phyloP scores from a whole-genome alignment of 73 alveolate genomes.

The Tetrahymena borealis region DNA sequence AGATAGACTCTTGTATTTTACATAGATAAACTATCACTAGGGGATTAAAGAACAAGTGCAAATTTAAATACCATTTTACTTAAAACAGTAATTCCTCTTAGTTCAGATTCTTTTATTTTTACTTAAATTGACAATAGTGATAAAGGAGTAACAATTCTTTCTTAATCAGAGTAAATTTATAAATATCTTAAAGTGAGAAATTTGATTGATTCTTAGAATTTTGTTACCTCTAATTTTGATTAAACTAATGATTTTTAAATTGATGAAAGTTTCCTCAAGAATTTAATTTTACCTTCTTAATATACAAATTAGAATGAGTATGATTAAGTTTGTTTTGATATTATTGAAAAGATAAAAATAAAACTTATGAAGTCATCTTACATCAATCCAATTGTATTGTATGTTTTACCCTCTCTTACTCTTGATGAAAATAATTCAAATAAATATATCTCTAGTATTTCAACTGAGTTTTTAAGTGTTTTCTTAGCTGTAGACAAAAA shows the following conservation, averaged over 20 bases:
- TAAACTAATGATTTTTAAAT: too few species aligned
- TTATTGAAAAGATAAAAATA: too few species aligned
- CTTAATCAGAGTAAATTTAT: neutral
- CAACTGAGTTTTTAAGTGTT: neutral
- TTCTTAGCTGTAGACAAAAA: neutral
- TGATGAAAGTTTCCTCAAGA: too few species aligned
- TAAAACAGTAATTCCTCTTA: neutral
- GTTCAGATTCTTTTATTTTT: neutral
- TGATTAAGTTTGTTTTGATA: too few species aligned
- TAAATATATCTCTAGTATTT: neutral
- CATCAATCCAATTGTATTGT: too few species aligned
- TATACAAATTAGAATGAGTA: too few species aligned
- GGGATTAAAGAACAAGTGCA: neutral
- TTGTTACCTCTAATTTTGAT: too few species aligned
- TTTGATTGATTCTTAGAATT: too few species aligned
- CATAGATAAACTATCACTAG: neutral
- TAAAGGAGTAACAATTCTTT: neutral
- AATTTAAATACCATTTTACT: neutral
- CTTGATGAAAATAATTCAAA: too few species aligned
- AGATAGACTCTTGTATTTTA: neutral
- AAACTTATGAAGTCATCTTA: too few species aligned
- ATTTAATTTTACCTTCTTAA: too few species aligned
- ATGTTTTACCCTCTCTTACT: too few species aligned
- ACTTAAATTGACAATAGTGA: neutral
- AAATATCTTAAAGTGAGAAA: neutral